Conservation (phyloP, 2,329 filamentous ascomycete species). For the Penicillium sp. region DNA sequence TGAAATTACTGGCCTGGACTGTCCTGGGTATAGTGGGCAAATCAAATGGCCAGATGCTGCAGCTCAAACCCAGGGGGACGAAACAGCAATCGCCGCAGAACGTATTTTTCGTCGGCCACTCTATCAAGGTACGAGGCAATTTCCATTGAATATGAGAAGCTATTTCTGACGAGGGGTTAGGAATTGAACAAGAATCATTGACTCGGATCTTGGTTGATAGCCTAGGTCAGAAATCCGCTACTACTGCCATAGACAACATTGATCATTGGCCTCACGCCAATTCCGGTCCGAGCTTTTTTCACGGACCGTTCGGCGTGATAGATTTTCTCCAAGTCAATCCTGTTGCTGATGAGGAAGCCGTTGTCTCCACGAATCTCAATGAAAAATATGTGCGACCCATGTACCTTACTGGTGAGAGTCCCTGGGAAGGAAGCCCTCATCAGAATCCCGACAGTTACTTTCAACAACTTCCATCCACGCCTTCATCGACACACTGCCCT, state of each 20-base stretch:
- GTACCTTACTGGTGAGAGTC: no score
- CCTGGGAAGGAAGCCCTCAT: no score
- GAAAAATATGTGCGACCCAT: no score
- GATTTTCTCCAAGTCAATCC: neutral
- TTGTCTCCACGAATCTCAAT: no score
- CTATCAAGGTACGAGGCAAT: neutral
- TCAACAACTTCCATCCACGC: neutral
- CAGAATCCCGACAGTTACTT: no score
- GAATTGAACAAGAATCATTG: neutral
- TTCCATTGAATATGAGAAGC: neutral
- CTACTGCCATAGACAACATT: neutral
- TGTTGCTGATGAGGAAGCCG: slow-evolving; percentile 3
- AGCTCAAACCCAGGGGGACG: neutral
- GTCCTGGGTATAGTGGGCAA: neutral
- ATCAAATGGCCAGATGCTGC: neutral
- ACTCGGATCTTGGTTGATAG: neutral
- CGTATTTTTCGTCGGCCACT: neutral
- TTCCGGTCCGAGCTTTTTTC: neutral
- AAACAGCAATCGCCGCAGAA: neutral
- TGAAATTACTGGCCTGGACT: slow-evolving; percentile 2
- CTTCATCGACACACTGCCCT: neutral
- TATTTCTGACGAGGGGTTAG: neutral
- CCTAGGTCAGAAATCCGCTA: neutral
- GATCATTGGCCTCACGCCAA: neutral
- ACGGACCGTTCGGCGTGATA: slow-evolving; percentile 12